phyloP scores from a whole-genome alignment of 805 yeast species.

The Pichia occidentalis region DNA sequence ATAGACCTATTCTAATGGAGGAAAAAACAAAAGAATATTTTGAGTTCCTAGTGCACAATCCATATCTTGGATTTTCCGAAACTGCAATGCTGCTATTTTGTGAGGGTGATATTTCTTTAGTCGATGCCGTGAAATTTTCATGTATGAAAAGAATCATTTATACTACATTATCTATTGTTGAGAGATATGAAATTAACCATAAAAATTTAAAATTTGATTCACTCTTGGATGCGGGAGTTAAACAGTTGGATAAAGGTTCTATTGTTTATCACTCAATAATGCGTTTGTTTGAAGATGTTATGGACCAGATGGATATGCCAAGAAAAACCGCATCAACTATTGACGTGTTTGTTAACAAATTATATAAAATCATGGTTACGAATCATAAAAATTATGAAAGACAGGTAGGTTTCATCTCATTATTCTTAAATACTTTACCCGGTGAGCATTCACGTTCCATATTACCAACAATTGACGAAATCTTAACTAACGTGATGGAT shows the following conservation, averaged over 20 bases:
- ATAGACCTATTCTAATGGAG: slow-evolving; percentile 15
- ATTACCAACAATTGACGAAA: slow-evolving; percentile 20
- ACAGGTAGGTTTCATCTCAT: slow-evolving; percentile 28
- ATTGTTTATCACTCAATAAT: background rate
- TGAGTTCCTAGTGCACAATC: slow-evolving; percentile 25
- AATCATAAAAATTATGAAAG: slow-evolving; percentile 27
- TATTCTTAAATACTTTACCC: slow-evolving; percentile 23
- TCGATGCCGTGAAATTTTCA: slow-evolving; percentile 26
- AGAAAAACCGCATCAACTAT: too few species aligned
- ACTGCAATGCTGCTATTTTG: slow-evolving; percentile 36
- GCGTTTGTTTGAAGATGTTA: background rate
- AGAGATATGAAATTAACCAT: slow-evolving; percentile 14
- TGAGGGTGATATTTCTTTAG: slow-evolving; percentile 40
- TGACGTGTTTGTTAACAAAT: slow-evolving; percentile 32
- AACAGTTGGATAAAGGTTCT: background rate
- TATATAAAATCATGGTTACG: slow-evolving; percentile 32
- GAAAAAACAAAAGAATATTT: slow-evolving; percentile 13
- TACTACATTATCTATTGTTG: slow-evolving; percentile 18
- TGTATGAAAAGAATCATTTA: slow-evolving; percentile 21
- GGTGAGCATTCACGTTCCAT: slow-evolving; percentile 14
- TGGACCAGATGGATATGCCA: background rate
- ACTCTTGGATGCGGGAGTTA: slow-evolving; percentile 13
- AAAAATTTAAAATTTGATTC: slow-evolving; percentile 21
- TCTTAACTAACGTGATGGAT: slow-evolving; percentile 14
- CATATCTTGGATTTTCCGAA: slow-evolving; percentile 32